A percentile compares a stretch with the other conserved stretches of the same genome.
These are phyloP conservation scores for Boletellus sp. DNA, from an alignment of 768 basidiomycete species.

Conservation along the genomic window DNA sequence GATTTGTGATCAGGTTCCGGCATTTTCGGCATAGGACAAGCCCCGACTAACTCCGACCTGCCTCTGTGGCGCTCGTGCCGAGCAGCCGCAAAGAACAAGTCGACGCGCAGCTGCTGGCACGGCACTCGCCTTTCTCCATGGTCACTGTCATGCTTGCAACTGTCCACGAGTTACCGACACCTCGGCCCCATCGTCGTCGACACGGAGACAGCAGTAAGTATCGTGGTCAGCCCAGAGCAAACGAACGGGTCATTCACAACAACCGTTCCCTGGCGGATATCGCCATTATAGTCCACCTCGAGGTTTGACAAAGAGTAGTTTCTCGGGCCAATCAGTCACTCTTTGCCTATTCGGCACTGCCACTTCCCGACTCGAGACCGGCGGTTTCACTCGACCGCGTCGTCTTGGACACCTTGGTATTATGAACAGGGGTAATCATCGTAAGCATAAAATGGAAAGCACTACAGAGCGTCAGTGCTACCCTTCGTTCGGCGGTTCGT, in stretches of 20 bases:
- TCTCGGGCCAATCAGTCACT: background rate
- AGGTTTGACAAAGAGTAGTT: background rate
- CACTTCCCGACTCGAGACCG: background rate
- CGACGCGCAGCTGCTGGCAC: no score
- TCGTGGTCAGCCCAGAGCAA: no score
- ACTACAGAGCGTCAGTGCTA: background rate
- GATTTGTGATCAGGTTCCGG: background rate
- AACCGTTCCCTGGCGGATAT: slow-evolving; percentile 1
- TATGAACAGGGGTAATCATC: background rate
- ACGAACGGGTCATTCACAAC: background rate
- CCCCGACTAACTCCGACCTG: background rate
- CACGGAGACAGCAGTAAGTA: no score
- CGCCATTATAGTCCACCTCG: background rate
- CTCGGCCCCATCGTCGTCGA: no score
- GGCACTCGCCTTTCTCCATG: no score
- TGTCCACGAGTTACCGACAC: no score
- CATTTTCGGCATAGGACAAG: background rate
- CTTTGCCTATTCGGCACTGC: background rate
- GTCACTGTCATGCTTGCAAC: no score
- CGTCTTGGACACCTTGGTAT: background rate
- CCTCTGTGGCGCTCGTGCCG: no score
- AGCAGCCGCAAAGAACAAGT: no score
- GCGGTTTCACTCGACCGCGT: background rate
- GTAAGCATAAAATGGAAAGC: background rate
- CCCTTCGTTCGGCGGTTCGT: background rate